phyloP scores from a whole-genome alignment of 345 rosid genomes.

The Boechera retrofracta region DNA sequence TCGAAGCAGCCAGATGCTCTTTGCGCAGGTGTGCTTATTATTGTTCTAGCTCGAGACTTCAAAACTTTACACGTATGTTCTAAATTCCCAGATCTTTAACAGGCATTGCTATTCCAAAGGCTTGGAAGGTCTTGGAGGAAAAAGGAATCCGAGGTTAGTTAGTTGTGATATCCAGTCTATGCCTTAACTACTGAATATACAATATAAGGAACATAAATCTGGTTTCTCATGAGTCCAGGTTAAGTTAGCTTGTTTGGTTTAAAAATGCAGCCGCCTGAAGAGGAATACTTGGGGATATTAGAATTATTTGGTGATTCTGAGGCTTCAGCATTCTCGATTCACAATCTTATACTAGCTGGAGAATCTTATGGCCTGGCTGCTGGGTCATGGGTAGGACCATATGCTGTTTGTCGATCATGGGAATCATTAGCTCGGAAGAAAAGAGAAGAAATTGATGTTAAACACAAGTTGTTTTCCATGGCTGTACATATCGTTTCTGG shows the following conservation, averaged over 20 bases:
- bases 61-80: neutral
- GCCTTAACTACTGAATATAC: conserved; percentile 50
- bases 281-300: conserved; percentile 70
- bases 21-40: conserved; percentile 68
- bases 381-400: conserved; percentile 99
- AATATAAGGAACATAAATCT: conserved; percentile 27
- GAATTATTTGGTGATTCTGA: conserved; percentile 83
- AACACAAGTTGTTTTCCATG: conserved; percentile 61
- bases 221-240: conserved; percentile 32
- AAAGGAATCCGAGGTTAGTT: conserved; percentile 56
- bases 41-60: neutral
- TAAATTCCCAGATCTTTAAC: conserved; percentile 34
- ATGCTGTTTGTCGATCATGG: conserved; percentile 96
- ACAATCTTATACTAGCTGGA: conserved; percentile 88
- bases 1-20: conserved; percentile 97
- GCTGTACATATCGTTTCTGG: conserved; percentile 93
- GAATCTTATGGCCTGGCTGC: conserved; percentile 88
- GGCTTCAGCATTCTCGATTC: conserved; percentile 77
- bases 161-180: neutral
- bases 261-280: conserved; percentile 69
- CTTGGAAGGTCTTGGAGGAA: conserved; percentile 93
- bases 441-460: conserved; percentile 52
- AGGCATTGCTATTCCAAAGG: conserved; percentile 83
- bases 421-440: conserved; percentile 64
- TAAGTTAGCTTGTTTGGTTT: conserved; percentile 73